These are phyloP conservation scores for Trichoderma sp. DNA, from an alignment of 2,329 filamentous ascomycete genomes.

Conservation along the genomic window DNA sequence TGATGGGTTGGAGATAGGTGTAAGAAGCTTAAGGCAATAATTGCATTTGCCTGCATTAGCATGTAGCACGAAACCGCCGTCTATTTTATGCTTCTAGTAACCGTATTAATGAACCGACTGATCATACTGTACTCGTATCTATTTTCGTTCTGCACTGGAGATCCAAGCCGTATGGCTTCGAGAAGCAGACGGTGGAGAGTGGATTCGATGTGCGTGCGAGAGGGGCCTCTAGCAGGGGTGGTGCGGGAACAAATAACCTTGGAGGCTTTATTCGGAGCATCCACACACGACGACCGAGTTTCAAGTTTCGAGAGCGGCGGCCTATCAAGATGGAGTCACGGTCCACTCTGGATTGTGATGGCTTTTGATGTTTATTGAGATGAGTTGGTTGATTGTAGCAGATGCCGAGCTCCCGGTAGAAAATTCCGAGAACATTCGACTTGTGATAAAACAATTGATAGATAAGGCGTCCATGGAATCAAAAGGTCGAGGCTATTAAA, in stretches of 20 bases:
- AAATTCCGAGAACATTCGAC: neutral
- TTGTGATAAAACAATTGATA: neutral
- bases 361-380: neutral
- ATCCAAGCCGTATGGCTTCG: slow-evolving; percentile 12
- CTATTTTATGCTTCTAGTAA: neutral
- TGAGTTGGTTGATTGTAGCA: neutral
- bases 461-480: neutral
- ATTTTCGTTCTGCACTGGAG: neutral
- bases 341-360: neutral
- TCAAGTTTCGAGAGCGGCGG: neutral
- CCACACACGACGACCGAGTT: slow-evolving; percentile 12
- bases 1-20: neutral
- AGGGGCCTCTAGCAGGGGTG: neutral
- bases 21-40: neutral
- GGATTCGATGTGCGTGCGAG: neutral
- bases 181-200: slow-evolving; percentile 13
- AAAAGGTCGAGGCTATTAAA: neutral
- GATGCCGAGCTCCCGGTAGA: neutral
- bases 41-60: neutral
- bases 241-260: slow-evolving; percentile 15
- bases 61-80: neutral
- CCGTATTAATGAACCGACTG: neutral
- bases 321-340: neutral
- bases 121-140: neutral
- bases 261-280: slow-evolving; percentile 2